Conservation (phyloP, 1,284 basidiomycete species). For the Fomitopsis betulina region DNA sequence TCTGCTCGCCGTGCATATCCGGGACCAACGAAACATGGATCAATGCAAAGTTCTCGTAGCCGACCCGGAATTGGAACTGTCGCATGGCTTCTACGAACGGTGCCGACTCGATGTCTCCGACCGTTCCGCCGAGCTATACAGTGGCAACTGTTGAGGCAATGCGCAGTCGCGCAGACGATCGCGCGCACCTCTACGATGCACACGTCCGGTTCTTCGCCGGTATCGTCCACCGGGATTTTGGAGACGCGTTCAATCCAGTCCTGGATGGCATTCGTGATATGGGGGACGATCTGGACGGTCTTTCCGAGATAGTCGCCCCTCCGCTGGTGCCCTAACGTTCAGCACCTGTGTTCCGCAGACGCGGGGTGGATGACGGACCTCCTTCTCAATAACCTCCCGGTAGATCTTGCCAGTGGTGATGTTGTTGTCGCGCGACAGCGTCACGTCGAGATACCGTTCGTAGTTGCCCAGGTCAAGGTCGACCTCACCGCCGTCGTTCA, state of each 20-base stretch:
- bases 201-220: constrained; percentile 90
- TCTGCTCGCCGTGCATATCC: constrained; percentile 97
- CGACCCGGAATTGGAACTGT: constrained; percentile 99
- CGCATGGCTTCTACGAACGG: constrained; percentile 99
- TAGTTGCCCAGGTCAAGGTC: constrained; percentile 99
- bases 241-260: constrained; percentile 98
- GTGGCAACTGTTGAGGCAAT: too few species aligned
- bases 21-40: constrained; percentile 98
- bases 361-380: constrained; percentile 49
- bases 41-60: constrained; percentile 95
- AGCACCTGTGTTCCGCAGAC: constrained; percentile 10
- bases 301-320: constrained; percentile 97
- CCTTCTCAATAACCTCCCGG: constrained; percentile 94
- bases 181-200: constrained; percentile 88
- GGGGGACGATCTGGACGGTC: constrained; percentile 97
- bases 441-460: constrained; percentile 96
- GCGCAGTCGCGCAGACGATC: background rate
- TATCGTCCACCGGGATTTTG: constrained; percentile 92
- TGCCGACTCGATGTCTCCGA: constrained; percentile 94
- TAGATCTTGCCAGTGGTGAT: constrained; percentile 99
- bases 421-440: constrained; percentile 93
- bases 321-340: constrained; percentile 44
- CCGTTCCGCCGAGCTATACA: constrained; percentile 86
- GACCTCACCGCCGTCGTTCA: constrained; percentile 98
- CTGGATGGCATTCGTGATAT: constrained; percentile 96